Base-by-base conservation (phyloP, 495 filamentous ascomycete genomes). In the Tuber magnatum region DNA sequence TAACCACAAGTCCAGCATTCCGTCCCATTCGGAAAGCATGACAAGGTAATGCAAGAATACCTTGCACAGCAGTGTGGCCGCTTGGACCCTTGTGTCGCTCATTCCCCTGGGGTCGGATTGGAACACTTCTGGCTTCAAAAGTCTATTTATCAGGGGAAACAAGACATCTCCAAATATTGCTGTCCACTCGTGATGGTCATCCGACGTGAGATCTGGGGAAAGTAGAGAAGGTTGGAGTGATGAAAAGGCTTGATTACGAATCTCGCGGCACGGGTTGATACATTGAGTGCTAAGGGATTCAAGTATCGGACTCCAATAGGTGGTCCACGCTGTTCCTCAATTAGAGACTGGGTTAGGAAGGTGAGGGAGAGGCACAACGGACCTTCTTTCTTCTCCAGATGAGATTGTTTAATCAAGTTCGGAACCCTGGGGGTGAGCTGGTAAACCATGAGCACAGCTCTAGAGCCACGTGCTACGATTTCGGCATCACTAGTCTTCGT, bases 261-360 rank as follows among this genome's bases (percentile, higher is more conserved):
- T 93, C 83, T 97, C 94, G 68, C 95, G 92, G 82, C 94, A 97
- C 10, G 96, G 94, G 81, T 98, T 99, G 76, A 92, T 91, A 84
- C 93, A 97, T 84, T 99, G 95, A 14, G 88, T 88, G 14, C 92
- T 95, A 42, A 98, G 85, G 20, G 92, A 91, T 76, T 91, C 89
- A 85, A 99, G 94, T 44, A 98, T 94, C 38, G 94, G 96, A 24
- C 94, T 91, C 95, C 95, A 99, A 83, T 99, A 99, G 22, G 96
- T 93, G 43, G 92, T 92, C 95, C 95, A 99, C 48, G 95, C 95
- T 93, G 77, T 71, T 73, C 56, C 56, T 5, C 32, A 24, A 69
- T 85, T 70, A 84, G 80, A 56, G 65, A 1, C 9, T 68, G 7
- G 28, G 38, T 12, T 32, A 40, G 12, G 8, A 70, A 24, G 22